These are phyloP conservation scores for Phalaenopsis hybrid DNA, from an alignment of 116 monocot species.

Conservation along the genomic window DNA sequence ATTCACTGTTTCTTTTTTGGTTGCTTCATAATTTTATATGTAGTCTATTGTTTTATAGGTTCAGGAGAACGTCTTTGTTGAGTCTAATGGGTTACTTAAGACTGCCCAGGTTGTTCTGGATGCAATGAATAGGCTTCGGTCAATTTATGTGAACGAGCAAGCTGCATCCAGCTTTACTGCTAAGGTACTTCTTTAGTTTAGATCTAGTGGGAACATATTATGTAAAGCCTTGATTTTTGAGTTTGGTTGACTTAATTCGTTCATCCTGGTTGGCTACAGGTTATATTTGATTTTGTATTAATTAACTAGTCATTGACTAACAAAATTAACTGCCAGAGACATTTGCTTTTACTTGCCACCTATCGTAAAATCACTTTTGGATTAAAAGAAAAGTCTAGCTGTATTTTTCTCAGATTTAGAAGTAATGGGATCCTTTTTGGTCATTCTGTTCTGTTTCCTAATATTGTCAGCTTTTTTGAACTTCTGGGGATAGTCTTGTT, in stretches of 20 bases:
- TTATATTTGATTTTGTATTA: neutral
- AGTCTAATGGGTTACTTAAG: conserved; percentile 53
- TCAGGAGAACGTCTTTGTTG: conserved; percentile 57
- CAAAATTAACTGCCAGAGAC: neutral
- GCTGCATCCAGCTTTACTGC: conserved; percentile 20
- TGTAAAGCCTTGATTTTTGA: neutral
- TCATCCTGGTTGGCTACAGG: neutral
- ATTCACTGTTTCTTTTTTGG: neutral
- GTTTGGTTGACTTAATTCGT: neutral
- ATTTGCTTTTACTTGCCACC: neutral
- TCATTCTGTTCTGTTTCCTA: neutral
- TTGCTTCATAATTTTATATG: neutral
- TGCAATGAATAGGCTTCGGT: conserved; percentile 59
- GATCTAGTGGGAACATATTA: neutral
- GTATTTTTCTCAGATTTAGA: neutral
- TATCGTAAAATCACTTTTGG: neutral
- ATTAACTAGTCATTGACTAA: neutral
- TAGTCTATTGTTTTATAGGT: conserved; percentile 32
- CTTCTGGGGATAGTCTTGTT: neutral
- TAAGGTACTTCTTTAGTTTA: conserved; percentile 31
- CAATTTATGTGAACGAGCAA: conserved; percentile 43
- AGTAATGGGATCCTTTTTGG: neutral
- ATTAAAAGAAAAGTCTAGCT: neutral
- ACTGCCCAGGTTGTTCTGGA: conserved; percentile 64
- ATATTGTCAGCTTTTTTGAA: neutral